These are phyloP conservation scores for Phytophthora palmivora DNA, from an alignment of 352 stramenopile species.

Conservation along the genomic window DNA sequence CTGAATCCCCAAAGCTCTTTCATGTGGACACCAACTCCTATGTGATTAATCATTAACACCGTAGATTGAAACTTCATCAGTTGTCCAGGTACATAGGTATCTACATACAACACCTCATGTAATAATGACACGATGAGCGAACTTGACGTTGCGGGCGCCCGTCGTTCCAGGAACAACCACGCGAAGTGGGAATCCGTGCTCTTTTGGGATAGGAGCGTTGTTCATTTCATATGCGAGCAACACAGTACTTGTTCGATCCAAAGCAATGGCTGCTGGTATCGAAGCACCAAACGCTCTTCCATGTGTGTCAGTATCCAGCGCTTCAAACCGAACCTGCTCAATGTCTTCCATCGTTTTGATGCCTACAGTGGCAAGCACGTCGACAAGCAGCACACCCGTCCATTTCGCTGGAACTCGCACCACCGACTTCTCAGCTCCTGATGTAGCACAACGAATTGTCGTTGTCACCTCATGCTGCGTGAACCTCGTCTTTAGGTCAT, in stretches of 20 bases:
- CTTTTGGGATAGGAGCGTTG: conserved; percentile 71
- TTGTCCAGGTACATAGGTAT: no score
- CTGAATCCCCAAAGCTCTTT: no score
- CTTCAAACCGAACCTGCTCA: conserved; percentile 61
- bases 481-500: conserved; percentile 90
- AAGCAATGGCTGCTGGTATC: conserved; percentile 89
- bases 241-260: conserved; percentile 89
- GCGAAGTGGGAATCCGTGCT: conserved; percentile 95
- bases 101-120: no score
- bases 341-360: conserved; percentile 41
- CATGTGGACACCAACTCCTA: no score
- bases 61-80: no score
- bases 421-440: conserved; percentile 35
- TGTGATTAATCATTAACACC: no score
- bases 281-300: conserved; percentile 62
- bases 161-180: conserved; percentile 92
- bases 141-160: conserved; percentile 95
- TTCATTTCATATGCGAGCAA: conserved; percentile 98
- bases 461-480: conserved; percentile 75
- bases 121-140: conserved; percentile 84
- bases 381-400: conserved; percentile 87
- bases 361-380: conserved; percentile 84
- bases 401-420: conserved; percentile 90
- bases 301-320: conserved; percentile 53
- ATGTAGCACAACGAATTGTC: conserved; percentile 89